These are phyloP conservation scores for Fusarium nodosum DNA, from an alignment of 2,329 filamentous ascomycete genomes.

Conservation along the genomic window DNA sequence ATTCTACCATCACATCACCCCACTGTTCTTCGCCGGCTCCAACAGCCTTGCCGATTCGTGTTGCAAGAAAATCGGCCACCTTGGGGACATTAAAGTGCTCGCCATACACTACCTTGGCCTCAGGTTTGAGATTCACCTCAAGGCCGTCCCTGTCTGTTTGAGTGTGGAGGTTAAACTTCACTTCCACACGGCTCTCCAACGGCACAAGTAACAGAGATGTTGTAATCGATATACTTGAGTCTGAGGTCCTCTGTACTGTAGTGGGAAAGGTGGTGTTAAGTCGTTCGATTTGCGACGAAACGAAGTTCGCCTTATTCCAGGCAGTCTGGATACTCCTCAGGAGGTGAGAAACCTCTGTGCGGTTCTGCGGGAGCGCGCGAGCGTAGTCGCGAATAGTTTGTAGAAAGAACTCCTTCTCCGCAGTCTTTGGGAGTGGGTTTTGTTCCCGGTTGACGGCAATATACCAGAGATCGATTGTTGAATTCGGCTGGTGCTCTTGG, in stretches of 20 bases:
- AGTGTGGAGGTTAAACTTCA: constrained; percentile 68
- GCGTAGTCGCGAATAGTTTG: constrained; percentile 78
- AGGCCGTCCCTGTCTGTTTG: constrained; percentile 63
- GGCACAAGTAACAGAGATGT: constrained; percentile 73
- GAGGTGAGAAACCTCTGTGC: constrained; percentile 69
- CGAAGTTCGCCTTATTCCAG: constrained; percentile 74
- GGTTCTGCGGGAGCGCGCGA: constrained; percentile 70
- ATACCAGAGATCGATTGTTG: constrained; percentile 77
- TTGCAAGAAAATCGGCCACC: constrained; percentile 77
- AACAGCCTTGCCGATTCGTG: constrained; percentile 62
- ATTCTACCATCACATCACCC: constrained; percentile 68
- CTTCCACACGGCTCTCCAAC: constrained; percentile 77
- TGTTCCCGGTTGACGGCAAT: constrained; percentile 70
- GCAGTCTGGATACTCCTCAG: constrained; percentile 70
- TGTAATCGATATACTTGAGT: constrained; percentile 73
- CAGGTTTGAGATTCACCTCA: constrained; percentile 66
- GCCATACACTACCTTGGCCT: constrained; percentile 78
- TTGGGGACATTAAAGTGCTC: constrained; percentile 82
- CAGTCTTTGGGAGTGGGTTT: constrained; percentile 68
- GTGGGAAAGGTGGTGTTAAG: constrained; percentile 76
- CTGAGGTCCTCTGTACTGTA: constrained; percentile 71
- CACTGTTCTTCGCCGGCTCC: constrained; percentile 59
- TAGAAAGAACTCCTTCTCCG: constrained; percentile 81
- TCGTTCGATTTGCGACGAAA: constrained; percentile 71
- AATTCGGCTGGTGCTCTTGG: constrained; percentile 60